Conservation (phyloP, 768 basidiomycete genomes). For the Chiua virens region DNA sequence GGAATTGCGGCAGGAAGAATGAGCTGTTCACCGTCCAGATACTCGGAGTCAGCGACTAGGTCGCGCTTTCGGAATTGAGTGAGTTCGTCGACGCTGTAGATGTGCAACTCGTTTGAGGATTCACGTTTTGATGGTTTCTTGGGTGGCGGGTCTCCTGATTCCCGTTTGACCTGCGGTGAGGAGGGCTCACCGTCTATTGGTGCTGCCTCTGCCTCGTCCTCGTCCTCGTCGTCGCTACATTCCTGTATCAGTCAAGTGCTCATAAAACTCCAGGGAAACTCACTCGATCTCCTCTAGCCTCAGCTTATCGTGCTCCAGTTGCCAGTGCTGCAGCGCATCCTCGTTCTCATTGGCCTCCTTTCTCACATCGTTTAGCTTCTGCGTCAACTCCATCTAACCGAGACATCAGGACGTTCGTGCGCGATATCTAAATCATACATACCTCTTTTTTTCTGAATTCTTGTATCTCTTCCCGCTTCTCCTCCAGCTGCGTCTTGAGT, state of each 20-base stretch:
- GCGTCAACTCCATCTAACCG: constrained; percentile 73
- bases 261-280: constrained; percentile 32
- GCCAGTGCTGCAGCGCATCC: constrained; percentile 59
- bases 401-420: background rate
- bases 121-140: constrained; percentile 35
- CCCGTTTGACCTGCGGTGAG: constrained; percentile 41
- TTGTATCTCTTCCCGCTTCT: constrained; percentile 72
- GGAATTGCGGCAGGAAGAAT: constrained; percentile 36
- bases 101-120: constrained; percentile 60
- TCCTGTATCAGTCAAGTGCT: background rate
- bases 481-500: constrained; percentile 74
- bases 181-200: constrained; percentile 33
- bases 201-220: constrained; percentile 46
- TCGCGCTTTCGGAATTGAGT: constrained; percentile 68
- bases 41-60: constrained; percentile 72
- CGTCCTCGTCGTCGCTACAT: constrained; percentile 53
- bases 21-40: constrained; percentile 69
- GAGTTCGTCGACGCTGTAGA: constrained; percentile 72
- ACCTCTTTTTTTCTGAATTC: constrained; percentile 86
- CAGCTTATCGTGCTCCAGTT: constrained; percentile 69
- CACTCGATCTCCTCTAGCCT: constrained; percentile 85
- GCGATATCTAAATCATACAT: constrained; percentile 18
- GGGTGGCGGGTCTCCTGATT: constrained; percentile 36
- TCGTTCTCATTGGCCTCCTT: constrained; percentile 61
- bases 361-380: constrained; percentile 63